Conservation (phyloP, 2,329 filamentous ascomycete species). For the Aureobasidium sp. region DNA sequence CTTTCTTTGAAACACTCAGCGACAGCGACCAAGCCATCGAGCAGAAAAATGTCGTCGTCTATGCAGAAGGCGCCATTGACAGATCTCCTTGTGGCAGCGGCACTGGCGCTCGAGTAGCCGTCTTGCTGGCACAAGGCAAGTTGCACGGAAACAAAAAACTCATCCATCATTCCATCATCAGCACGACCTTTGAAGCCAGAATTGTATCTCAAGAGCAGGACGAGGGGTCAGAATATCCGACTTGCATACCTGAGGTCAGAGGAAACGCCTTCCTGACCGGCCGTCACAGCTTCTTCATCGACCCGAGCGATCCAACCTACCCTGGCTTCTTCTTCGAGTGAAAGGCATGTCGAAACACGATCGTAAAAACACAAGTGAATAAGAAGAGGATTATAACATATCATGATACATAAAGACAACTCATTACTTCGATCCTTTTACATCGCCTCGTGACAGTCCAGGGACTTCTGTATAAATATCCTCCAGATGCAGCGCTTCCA, state of each 20-base stretch:
- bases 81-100: constrained; percentile 33
- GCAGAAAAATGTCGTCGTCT: constrained; percentile 17
- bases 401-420: not conserved
- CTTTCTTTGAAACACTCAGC: constrained; percentile 15
- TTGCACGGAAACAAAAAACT: constrained; percentile 4
- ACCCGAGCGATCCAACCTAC: constrained; percentile 6
- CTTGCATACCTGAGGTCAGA: constrained; percentile 7
- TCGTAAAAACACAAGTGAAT: not conserved
- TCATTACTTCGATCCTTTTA: not conserved
- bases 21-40: not conserved
- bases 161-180: constrained; percentile 12
- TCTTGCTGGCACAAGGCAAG: constrained; percentile 2
- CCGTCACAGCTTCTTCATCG: constrained; percentile 13
- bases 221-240: not conserved
- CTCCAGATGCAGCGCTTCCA: constrained; percentile 5
- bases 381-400: not conserved
- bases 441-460: not conserved
- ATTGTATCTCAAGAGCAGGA: constrained; percentile 2
- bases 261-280: constrained; percentile 11
- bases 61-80: constrained; percentile 44
- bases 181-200: constrained; percentile 10
- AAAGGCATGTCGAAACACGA: not conserved
- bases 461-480: not conserved
- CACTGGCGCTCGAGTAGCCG: constrained; percentile 27
- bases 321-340: constrained; percentile 14